These are phyloP conservation scores for Zygosaccharomyces siamensis DNA, from an alignment of 805 yeast genomes.

Conservation along the genomic window DNA sequence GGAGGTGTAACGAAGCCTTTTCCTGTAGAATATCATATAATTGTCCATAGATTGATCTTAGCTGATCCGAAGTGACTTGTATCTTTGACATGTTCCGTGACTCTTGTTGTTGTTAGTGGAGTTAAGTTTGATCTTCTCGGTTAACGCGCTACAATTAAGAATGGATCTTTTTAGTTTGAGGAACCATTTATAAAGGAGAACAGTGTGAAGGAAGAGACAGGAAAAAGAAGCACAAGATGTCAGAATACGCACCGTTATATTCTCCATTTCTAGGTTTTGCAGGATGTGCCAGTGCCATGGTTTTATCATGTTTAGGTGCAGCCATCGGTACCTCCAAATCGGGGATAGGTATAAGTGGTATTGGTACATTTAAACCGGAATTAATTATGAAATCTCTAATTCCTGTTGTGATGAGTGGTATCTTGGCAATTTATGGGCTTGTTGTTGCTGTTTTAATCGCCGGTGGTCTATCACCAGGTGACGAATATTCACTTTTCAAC, in stretches of 20 bases:
- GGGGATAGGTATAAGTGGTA: slow-evolving; percentile 97
- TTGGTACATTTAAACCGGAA: slow-evolving; percentile 96
- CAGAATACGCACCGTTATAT: slow-evolving; percentile 77
- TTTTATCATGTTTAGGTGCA: slow-evolving; percentile 93
- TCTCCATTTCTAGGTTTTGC: slow-evolving; percentile 98
- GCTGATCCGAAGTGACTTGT: slow-evolving; percentile 26
- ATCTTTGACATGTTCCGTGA: slow-evolving; percentile 9
- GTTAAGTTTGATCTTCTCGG: background rate
- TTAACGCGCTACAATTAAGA: slow-evolving; percentile 1
- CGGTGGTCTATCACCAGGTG: slow-evolving; percentile 75
- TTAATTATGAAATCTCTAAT: slow-evolving; percentile 91
- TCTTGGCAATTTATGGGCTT: slow-evolving; percentile 90
- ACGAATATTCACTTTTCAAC: slow-evolving; percentile 78
- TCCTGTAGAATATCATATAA: slow-evolving; percentile 25
- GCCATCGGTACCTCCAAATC: slow-evolving; percentile 98
- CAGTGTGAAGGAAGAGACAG: background rate
- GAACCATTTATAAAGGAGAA: too few species aligned
- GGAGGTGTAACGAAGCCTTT: slow-evolving; percentile 19
- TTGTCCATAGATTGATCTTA: slow-evolving; percentile 30
- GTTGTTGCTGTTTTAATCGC: slow-evolving; percentile 96
- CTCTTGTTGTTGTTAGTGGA: background rate
- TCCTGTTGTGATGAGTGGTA: slow-evolving; percentile 98
- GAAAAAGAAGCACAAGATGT: slow-evolving; percentile 7
- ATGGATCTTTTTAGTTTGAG: background rate
- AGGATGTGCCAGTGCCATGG: slow-evolving; percentile 92